Percentiles rank a stretch among this genome's conserved stretches.
Evolutionary conservation across 306 rosid genomes (phyloP).

Genomic region (Lablab purpureus): DNA sequence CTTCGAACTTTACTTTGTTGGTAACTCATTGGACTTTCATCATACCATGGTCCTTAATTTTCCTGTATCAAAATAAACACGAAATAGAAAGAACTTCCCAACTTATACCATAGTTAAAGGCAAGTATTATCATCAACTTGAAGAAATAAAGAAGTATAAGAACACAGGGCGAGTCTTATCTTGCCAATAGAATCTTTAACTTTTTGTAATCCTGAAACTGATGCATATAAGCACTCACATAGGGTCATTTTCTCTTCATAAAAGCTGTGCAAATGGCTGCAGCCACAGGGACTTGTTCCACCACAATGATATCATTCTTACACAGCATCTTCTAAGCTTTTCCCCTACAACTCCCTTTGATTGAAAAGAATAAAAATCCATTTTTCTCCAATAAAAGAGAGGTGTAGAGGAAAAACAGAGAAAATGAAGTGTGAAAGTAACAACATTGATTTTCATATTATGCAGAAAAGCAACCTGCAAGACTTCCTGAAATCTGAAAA

Average conservation of each 20-base stretch:
- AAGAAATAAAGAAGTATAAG: background rate
- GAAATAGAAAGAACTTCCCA: background rate
- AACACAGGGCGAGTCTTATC: background rate
- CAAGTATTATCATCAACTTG: background rate
- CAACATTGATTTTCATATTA: conserved; percentile 30
- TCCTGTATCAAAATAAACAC: background rate
- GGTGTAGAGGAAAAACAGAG: background rate
- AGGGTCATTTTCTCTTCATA: background rate
- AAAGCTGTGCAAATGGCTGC: background rate
- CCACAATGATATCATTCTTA: conserved; percentile 28
- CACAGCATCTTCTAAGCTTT: conserved; percentile 14
- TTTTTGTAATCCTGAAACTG: background rate
- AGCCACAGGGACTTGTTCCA: background rate
- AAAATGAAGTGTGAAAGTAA: conserved; percentile 37
- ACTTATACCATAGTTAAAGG: background rate
- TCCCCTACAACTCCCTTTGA: conserved; percentile 52
- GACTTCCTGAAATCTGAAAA: conserved; percentile 26
- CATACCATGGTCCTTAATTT: background rate
- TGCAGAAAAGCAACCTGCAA: conserved; percentile 14
- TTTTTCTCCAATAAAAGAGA: conserved; percentile 9
- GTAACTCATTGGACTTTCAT: background rate
- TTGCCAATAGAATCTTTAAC: background rate
- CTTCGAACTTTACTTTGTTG: background rate
- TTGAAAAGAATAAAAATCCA: background rate
- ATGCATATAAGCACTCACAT: background rate